phyloP scores from a whole-genome alignment of 345 rosid genomes.

The Noccaea caerulescens region DNA sequence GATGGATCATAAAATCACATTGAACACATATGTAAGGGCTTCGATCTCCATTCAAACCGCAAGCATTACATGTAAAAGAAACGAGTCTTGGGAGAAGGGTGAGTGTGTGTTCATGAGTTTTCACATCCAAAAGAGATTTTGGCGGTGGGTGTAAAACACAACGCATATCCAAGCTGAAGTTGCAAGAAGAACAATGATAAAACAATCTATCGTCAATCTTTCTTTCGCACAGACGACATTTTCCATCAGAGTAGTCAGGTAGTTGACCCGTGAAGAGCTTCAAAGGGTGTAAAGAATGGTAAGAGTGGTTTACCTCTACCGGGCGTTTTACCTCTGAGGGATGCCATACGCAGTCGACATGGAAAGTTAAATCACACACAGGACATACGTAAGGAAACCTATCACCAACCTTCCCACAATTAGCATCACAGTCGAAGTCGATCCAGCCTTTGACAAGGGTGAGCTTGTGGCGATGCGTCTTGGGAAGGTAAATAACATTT shows the following conservation, averaged over 20 bases:
- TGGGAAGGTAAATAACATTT: background rate
- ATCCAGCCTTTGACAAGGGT: background rate
- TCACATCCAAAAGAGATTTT: background rate
- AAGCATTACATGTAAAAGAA: constrained; percentile 15
- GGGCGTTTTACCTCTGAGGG: background rate
- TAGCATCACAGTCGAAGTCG: background rate
- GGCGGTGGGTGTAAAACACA: constrained; percentile 17
- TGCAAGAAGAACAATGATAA: constrained; percentile 8
- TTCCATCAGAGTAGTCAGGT: background rate
- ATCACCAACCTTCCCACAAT: background rate
- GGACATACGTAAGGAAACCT: background rate
- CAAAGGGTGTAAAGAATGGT: background rate
- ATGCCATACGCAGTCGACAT: background rate
- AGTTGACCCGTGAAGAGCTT: background rate
- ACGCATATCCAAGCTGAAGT: background rate
- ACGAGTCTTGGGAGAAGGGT: background rate
- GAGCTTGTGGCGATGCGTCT: background rate
- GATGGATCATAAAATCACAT: constrained; percentile 8
- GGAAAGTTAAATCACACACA: background rate
- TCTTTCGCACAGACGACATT: constrained; percentile 4
- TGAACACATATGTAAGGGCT: constrained; percentile 12
- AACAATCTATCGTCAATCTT: too few relatives aligned
- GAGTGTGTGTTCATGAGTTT: constrained; percentile 11
- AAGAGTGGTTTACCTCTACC: background rate
- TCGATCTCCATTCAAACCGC: constrained; percentile 7